Evolutionary conservation across 257 asterid species (phyloP), one percentile per base, ranked within the genome.

Genomic region (Solanum gandarillasii): DNA sequence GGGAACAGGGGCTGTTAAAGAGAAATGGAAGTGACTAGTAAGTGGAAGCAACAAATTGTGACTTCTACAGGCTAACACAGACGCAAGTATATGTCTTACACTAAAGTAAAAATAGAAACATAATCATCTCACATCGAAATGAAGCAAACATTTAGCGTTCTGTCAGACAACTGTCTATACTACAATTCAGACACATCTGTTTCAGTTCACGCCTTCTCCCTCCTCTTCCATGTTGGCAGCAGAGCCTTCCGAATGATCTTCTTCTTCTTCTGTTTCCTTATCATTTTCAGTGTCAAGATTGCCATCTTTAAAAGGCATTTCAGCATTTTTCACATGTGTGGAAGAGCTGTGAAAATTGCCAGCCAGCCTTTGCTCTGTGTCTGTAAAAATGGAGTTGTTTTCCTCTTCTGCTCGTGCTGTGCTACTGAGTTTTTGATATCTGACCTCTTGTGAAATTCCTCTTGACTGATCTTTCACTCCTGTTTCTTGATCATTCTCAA

Each of bases 151-250:
- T 48, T 81, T 18, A 29, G 12, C 86, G 12, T 82, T 48, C 70
- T 82, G 29, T 29, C 21, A 82, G 86, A 39, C 90, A 83, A 78
- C 43, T 48, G 68, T 18, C 35, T 82, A 48, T 20, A 52, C 92
- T 91, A 88, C 87, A 90, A 90, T 48, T 88, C 92, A 36, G 85
- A 88, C 43, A 91, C 88, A 41, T 85, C 87, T 46, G 31, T 48
- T 78, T 74, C 52, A 31, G 16, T 48, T 60, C 43, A 16, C 14
- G 86, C 48, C 43, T 82, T 82, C 43, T 48, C 39, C 86, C 75
- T 87, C 90, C 27, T 76, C 89, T 43, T 90, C 88, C 73, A 65
- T 36, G n/a, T 34, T 13, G 11, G 81, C 71, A 74, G 31, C 75
- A 11, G 87, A 79, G 27, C 85, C 36, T 79, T 25, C 88, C 2